Evolutionary conservation across 176 grass and related monocot genomes (phyloP).

Genomic region (Carex cristatella): DNA sequence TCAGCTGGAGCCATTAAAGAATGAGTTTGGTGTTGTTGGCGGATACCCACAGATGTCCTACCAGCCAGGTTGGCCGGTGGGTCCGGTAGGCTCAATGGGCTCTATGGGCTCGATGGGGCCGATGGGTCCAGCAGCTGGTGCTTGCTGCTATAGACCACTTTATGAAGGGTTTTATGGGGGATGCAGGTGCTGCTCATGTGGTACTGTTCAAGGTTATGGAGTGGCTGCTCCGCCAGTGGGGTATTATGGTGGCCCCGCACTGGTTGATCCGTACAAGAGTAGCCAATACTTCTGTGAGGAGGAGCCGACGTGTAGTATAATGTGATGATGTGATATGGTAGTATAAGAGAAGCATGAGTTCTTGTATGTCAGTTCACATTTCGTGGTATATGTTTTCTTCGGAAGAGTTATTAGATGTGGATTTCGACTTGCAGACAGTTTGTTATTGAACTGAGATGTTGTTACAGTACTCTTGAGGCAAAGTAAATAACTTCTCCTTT

Average conservation of each 20-base stretch:
- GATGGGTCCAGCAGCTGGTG: not conserved
- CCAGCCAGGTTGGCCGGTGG: slow-evolving; percentile 20
- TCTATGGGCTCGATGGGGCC: not conserved
- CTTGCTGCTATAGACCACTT: slow-evolving; percentile 24
- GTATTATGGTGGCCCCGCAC: slow-evolving; percentile 9
- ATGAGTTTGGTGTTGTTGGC: not conserved
- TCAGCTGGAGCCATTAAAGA: slow-evolving; percentile 1
- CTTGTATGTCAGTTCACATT: not conserved
- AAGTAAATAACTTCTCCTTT: not conserved
- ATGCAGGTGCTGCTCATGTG: slow-evolving; percentile 28
- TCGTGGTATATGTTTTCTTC: not conserved
- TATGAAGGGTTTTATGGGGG: slow-evolving; percentile 30
- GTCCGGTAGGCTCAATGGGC: not conserved
- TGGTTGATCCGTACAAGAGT: slow-evolving; percentile 6
- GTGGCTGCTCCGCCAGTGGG: not conserved
- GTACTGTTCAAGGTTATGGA: slow-evolving; percentile 9
- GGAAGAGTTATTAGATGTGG: not conserved
- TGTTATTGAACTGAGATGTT: not conserved
- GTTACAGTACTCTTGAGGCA: not conserved
- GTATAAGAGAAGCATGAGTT: not conserved
- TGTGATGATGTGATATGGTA: slow-evolving; percentile 23
- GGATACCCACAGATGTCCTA: slow-evolving; percentile 12
- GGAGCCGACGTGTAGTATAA: slow-evolving; percentile 25
- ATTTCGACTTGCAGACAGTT: not conserved
- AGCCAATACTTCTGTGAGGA: slow-evolving; percentile 29